Base-by-base conservation (phyloP, 495 filamentous ascomycete genomes). In the Cryomyces minteri region DNA sequence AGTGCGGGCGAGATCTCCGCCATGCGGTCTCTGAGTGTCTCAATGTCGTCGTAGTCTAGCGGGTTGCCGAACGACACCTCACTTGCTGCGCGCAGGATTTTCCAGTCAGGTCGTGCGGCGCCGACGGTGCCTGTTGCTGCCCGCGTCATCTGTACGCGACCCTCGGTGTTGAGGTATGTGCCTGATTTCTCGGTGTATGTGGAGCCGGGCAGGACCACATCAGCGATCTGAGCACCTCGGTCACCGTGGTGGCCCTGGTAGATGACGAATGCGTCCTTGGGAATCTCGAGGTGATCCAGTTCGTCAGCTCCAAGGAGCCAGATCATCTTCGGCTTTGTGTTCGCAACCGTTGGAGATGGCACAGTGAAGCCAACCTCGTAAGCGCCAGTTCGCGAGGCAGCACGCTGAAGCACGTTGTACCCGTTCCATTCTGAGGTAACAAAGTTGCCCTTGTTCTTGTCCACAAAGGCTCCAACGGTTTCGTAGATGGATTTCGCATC, bases 191-290 rank as follows among this genome's bases (percentile, higher is more conserved):
- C 90, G 9, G 88, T 95, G 66, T 94, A 96, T 4, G 90, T 85
- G 12, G 85, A 85, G 45, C 85, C 87, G 30, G 90, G 90, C 14
- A 98, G 80, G 51, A 98, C 77, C 50, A 98, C 77, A 57, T 98
- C 88, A 10, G 90, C 90, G 50, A 92, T 70, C 62, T 92, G 80
- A 33, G 90, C 92, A 44, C 88, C 92, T 33, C 74, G 70, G 67
- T 98, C 90, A 60, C 90, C 90, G 58, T 98, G 90, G 62, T 98
- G 90, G 49, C 90, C 90, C 63, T 98, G 90, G 66, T 98, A 98
- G 59, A 98, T 70, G 48, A 98, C 80, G 64, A 95, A 96, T 6
- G 88, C 88, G 54, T 85, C 82, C 64, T 86, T 90, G 41, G 90
- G 90, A 45, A 96, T 78, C 48, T 93, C 84, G 31, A 70, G 68